Conservation (phyloP, 2,329 filamentous ascomycete genomes). For the Pezicula neosporulosa region DNA sequence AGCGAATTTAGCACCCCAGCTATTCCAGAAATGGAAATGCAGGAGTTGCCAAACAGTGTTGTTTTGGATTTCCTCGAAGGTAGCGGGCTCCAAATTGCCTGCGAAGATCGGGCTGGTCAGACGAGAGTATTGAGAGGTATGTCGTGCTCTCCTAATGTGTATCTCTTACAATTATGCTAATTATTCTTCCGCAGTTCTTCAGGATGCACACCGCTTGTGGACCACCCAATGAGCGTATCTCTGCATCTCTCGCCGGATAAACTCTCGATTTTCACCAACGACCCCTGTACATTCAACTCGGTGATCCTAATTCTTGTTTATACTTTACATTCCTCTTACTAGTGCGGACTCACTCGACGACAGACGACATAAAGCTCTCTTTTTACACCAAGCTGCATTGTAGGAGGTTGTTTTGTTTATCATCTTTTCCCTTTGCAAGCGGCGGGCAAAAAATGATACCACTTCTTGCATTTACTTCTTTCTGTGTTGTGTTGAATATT, state of each 20-base stretch:
- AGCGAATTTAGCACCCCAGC: conserved; percentile 78
- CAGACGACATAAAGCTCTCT: neutral
- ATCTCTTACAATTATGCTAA: conserved; percentile 6
- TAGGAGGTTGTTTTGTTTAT: neutral
- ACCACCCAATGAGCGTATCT: conserved; percentile 14
- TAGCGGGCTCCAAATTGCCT: conserved; percentile 62
- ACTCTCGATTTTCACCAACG: neutral
- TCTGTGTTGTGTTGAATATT: neutral
- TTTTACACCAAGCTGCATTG: neutral
- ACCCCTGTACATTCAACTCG: neutral
- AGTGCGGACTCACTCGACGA: too few relatives aligned
- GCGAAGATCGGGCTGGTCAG: conserved; percentile 58
- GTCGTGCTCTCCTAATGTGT: conserved; percentile 3
- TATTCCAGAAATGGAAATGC: conserved; percentile 82
- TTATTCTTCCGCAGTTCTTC: conserved; percentile 15
- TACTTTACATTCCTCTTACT: too few relatives aligned
- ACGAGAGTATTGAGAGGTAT: conserved; percentile 43
- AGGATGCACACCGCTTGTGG: conserved; percentile 24
- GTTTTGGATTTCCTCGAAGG: conserved; percentile 59
- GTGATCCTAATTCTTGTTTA: too few relatives aligned
- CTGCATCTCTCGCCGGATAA: neutral
- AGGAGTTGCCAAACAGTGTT: conserved; percentile 88
- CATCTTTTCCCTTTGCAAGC: neutral
- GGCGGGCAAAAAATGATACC: neutral
- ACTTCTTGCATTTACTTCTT: neutral